Evolutionary conservation across 306 rosid species (phyloP).

Genomic region (Alnus rubra): DNA sequence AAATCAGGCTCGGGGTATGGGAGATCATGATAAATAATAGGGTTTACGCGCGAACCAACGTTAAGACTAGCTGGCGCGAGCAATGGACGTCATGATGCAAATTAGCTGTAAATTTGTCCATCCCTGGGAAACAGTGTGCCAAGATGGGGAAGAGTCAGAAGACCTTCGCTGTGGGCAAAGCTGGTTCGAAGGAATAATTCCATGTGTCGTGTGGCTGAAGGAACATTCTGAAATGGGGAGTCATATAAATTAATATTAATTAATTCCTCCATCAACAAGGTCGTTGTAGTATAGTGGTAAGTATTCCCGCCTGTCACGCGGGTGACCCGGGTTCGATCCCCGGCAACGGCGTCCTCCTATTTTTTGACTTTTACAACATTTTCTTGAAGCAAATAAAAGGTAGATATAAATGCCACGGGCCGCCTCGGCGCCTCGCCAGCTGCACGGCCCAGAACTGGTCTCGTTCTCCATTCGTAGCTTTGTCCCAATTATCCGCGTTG

Average conservation of each 20-base stretch:
- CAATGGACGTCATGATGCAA: not conserved
- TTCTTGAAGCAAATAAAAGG: not conserved
- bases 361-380: fast-evolving
- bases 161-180: not conserved
- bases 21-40: not conserved
- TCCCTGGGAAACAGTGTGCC: not conserved
- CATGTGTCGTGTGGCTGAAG: not conserved
- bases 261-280: not conserved
- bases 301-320: constrained; percentile 70
- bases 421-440: not conserved
- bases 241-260: too few species aligned
- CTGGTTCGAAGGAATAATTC: not conserved
- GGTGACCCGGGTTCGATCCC: constrained; percentile 77
- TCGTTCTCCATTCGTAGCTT: not conserved
- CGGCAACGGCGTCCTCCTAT: constrained; percentile 40
- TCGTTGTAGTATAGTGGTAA: constrained; percentile 79
- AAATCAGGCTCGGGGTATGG: not conserved
- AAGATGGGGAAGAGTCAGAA: not conserved
- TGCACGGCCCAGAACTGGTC: not conserved
- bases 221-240: not conserved
- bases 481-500: not conserved
- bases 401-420: not conserved
- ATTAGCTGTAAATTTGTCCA: not conserved
- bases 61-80: not conserved
- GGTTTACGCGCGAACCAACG: not conserved